Percentiles rank a stretch among this genome's conserved stretches.
Evolutionary conservation across 352 stramenopile genomes (phyloP).

Genomic region (Phytopythium kandeliae): DNA sequence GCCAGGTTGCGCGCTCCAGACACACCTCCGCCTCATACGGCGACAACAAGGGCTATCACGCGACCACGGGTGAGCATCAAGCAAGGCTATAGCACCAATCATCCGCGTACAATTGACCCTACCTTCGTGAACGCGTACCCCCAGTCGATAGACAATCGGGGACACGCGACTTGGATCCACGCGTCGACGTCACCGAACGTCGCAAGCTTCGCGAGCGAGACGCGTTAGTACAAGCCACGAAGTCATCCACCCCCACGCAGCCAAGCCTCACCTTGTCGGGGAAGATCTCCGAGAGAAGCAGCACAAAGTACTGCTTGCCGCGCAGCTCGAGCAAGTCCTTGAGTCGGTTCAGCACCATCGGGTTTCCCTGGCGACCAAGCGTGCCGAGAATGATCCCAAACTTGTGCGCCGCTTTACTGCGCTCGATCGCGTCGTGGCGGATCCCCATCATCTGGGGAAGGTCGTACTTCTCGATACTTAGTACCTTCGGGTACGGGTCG

Average conservation of each 20-base stretch:
- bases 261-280: conserved; percentile 68
- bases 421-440: conserved; percentile 75
- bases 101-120: neutral
- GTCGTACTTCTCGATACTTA: conserved; percentile 98
- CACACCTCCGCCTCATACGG: conserved; percentile 97
- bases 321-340: conserved; percentile 79
- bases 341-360: conserved; percentile 93
- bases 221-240: neutral
- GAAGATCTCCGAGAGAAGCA: conserved; percentile 98
- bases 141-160: conserved; percentile 98
- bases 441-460: conserved; percentile 94
- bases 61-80: neutral
- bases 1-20: conserved; percentile 86
- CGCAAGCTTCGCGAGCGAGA: conserved; percentile 50
- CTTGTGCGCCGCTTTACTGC: conserved; percentile 70
- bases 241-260: neutral
- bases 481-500: conserved; percentile 97
- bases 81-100: neutral
- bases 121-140: conserved; percentile 94
- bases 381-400: conserved; percentile 99
- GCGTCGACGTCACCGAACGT: conserved; percentile 89
- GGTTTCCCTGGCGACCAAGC: conserved; percentile 97
- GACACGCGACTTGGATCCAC: conserved; percentile 99
- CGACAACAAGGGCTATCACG: conserved; percentile 88
- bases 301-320: conserved; percentile 91